Evolutionary conservation across 2,329 filamentous ascomycete species (phyloP).

Genomic region (Davidsoniella neocaledoniae): DNA sequence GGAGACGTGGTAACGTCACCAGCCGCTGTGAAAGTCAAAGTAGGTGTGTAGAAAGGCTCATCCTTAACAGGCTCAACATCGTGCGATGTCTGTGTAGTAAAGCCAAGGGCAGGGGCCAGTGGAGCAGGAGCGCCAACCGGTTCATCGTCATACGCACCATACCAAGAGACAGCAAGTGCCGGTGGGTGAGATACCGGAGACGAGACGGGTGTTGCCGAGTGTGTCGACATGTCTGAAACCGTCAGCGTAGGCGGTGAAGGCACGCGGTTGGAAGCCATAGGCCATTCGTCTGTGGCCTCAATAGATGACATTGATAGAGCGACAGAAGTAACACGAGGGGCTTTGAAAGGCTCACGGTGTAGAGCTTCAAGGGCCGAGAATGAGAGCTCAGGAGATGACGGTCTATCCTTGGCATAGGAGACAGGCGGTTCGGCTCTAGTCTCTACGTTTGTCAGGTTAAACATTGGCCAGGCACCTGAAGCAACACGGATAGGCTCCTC

Average conservation of each 20-base stretch:
- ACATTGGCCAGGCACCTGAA: constrained; percentile 9
- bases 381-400: not conserved
- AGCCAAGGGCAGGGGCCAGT: constrained; percentile 13
- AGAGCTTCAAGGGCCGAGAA: constrained; percentile 2
- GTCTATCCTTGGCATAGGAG: constrained; percentile 1
- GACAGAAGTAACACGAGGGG: constrained; percentile 9
- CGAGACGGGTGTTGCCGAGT: not conserved
- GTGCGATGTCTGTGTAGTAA: constrained; percentile 18
- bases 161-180: not conserved
- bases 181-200: not conserved
- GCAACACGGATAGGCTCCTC: constrained; percentile 13
- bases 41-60: constrained; percentile 11
- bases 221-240: not conserved
- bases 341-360: constrained; percentile 12
- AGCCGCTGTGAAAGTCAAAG: constrained; percentile 2
- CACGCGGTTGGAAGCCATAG: constrained; percentile 11
- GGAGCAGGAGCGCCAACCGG: constrained; percentile 3
- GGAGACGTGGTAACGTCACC: constrained; percentile 4
- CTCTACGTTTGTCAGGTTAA: not conserved
- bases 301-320: constrained; percentile 15
- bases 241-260: constrained; percentile 7
- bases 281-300: constrained; percentile 16
- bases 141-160: constrained; percentile 4
- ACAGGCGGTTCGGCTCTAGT: constrained; percentile 11
- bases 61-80: constrained; percentile 19